Base-by-base conservation (phyloP, 768 basidiomycete species). In the Amyloporia xantha region DNA sequence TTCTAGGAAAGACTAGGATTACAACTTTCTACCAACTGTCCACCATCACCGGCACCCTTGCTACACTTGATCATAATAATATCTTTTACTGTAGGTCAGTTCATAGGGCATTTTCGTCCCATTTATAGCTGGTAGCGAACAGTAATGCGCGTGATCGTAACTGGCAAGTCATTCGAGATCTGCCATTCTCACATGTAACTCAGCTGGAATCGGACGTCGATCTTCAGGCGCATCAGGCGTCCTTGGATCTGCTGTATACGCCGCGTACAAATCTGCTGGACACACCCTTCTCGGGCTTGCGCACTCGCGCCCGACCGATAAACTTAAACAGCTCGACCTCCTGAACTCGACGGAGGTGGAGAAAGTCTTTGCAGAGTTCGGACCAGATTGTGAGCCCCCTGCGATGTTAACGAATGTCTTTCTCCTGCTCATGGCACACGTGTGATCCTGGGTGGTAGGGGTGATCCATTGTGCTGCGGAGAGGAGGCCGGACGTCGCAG, bases 391-490 rank as follows among this genome's bases (percentile, higher is more conserved):
- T 91, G 65, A 59, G 84, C 72, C 25, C 11, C n/a, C n/a, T n/a
- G n/a, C n/a, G 11, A 39, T 23, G 4, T 13, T 13, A 9, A n/a
- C 9, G 9, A n/a, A 35, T 35, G 33, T 9, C 9, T n/a, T 35
- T 35, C n/a, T 35, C n/a, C 33, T 35, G 36, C 36, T 19, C 15
- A 41, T 28, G 48, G 27, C 9, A 33, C 17, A 9, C 9, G 40
- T 24, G 45, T 2, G 35, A 41, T 25, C 25, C 9, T n/a, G 33
- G n/a, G n/a, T n/a, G 44, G 57, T 60, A 86, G 84, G 86, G 82
- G 81, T 97, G 33, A 82, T 98, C 13, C 95, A 98, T 61, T 96
- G 93, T 59, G 95, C 95, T 12, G 95, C 95, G 2, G 94, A 98
- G 68, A 70, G 95, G 52, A 72, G 93, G 38, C 92, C 94, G 4